Percentiles rank a stretch among this genome's conserved stretches.
phyloP scores from a whole-genome alignment of 495 filamentous ascomycete genomes.

The Hyaloscypha variabilis region DNA sequence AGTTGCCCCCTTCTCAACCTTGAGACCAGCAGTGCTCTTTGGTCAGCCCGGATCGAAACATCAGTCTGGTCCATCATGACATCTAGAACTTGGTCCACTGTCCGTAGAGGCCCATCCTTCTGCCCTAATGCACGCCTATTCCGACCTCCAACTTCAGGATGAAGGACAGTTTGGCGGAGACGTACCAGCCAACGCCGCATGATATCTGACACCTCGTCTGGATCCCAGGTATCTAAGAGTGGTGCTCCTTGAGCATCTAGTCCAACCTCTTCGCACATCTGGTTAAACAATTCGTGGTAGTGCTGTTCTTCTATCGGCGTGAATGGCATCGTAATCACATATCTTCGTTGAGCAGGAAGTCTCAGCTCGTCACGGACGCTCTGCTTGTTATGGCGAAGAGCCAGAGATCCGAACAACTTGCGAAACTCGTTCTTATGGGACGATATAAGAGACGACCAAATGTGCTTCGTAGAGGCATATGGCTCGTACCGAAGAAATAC shows the following conservation, averaged over 20 bases:
- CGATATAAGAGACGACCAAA: conserved; percentile 69
- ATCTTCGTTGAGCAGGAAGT: conserved; percentile 77
- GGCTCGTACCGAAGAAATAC: conserved; percentile 81
- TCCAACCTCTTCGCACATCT: conserved; percentile 71
- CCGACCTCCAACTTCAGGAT: conserved; percentile 72
- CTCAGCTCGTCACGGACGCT: conserved; percentile 70
- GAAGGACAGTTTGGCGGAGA: conserved; percentile 84
- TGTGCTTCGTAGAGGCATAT: conserved; percentile 58
- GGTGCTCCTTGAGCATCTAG: conserved; percentile 67
- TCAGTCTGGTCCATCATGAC: conserved; percentile 88
- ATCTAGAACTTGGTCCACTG: conserved; percentile 80
- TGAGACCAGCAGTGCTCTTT: conserved; percentile 62
- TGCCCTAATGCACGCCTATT: conserved; percentile 70
- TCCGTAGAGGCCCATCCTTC: conserved; percentile 67
- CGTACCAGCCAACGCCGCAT: conserved; percentile 59
- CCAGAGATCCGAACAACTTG: conserved; percentile 65
- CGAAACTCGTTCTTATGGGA: conserved; percentile 62
- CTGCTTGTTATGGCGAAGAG: conserved; percentile 85
- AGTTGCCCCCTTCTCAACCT: conserved; percentile 74
- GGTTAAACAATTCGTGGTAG: conserved; percentile 70
- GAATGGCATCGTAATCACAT: conserved; percentile 89
- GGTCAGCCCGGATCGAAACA: conserved; percentile 60
- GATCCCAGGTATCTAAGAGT: conserved; percentile 60
- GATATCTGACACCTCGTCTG: conserved; percentile 52
- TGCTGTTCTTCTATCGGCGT: conserved; percentile 86